Conservation (phyloP, 495 filamentous ascomycete genomes). For the Podospora pseudoanserina region DNA sequence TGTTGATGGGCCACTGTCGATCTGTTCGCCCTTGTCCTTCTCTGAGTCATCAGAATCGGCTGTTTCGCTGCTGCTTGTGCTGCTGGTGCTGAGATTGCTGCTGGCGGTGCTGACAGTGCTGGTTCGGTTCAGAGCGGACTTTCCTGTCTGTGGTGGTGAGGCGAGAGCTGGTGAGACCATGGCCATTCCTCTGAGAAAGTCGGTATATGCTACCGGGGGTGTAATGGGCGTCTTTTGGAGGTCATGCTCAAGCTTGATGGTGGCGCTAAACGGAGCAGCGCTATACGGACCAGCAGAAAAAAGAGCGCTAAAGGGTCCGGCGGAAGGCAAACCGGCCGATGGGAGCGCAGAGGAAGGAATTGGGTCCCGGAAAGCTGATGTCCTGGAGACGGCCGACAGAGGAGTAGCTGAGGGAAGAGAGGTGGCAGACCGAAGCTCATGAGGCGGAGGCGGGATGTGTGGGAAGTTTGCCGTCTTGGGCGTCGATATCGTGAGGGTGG, state of each 20-base stretch:
- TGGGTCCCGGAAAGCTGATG: conserved; percentile 34
- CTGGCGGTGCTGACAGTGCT: conserved; percentile 31
- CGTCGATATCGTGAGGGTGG: conserved; percentile 68
- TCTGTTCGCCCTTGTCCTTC: conserved; percentile 33
- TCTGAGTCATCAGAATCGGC: conserved; percentile 34
- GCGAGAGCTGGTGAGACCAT: conserved; percentile 58
- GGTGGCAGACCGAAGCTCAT: conserved; percentile 47
- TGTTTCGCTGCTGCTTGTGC: conserved; percentile 31
- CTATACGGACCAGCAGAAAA: conserved; percentile 33
- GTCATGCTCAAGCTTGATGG: conserved; percentile 33
- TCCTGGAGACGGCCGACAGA: conserved; percentile 32
- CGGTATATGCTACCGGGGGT: conserved; percentile 85
- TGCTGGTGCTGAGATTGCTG: conserved; percentile 24
- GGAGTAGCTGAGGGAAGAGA: conserved; percentile 37
- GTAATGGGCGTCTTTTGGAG: conserved; percentile 75
- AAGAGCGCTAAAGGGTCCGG: conserved; percentile 28
- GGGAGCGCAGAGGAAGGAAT: conserved; percentile 31
- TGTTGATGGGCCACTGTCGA: conserved; percentile 52
- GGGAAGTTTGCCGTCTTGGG: conserved; percentile 74
- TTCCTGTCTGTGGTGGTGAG: conserved; percentile 44
- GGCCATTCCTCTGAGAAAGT: conserved; percentile 74
- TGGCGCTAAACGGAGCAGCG: conserved; percentile 31
- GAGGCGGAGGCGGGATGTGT: conserved; percentile 61
- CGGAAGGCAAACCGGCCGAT: conserved; percentile 36
- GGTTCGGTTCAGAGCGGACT: conserved; percentile 34